Conservation (phyloP, 2,329 filamentous ascomycete species). For the Pseudocercospora cruenta region DNA sequence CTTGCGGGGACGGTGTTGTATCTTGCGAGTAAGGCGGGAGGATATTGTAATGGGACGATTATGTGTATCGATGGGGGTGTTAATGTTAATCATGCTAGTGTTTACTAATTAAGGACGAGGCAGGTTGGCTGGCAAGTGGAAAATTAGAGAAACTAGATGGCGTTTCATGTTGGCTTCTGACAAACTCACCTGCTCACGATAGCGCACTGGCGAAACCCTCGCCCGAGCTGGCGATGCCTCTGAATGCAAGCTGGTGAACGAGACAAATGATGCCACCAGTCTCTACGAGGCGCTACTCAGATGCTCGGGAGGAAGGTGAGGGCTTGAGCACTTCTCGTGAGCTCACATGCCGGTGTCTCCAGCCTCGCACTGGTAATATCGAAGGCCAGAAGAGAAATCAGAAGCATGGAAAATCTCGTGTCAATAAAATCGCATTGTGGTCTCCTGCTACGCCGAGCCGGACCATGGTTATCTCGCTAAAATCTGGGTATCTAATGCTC, state of each 20-base stretch:
- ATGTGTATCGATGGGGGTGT: constrained; percentile 54
- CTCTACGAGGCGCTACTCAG: too few species aligned
- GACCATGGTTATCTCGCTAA: background rate
- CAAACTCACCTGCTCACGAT: too few species aligned
- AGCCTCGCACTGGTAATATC: background rate
- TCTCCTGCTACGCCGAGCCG: background rate
- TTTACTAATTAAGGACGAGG: constrained; percentile 10
- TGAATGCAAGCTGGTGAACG: too few species aligned
- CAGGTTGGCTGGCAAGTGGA: too few species aligned
- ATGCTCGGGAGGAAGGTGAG: too few species aligned
- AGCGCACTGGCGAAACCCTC: too few species aligned
- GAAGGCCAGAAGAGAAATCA: background rate
- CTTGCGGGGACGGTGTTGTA: constrained; percentile 56
- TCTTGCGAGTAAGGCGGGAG: constrained; percentile 54
- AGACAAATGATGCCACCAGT: too few species aligned
- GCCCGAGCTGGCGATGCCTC: too few species aligned
- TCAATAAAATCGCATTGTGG: background rate
- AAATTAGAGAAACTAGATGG: too few species aligned
- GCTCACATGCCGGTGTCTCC: background rate
- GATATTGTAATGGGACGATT: constrained; percentile 59
- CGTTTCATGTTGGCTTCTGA: too few species aligned
- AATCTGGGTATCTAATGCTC: background rate
- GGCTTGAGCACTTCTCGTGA: too few species aligned
- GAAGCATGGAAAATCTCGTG: background rate
- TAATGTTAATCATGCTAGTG: constrained; percentile 36